A percentile compares a stretch with the other conserved stretches of the same genome.
Conservation (phyloP, 495 filamentous ascomycete species). For the Cryomyces minteri region DNA sequence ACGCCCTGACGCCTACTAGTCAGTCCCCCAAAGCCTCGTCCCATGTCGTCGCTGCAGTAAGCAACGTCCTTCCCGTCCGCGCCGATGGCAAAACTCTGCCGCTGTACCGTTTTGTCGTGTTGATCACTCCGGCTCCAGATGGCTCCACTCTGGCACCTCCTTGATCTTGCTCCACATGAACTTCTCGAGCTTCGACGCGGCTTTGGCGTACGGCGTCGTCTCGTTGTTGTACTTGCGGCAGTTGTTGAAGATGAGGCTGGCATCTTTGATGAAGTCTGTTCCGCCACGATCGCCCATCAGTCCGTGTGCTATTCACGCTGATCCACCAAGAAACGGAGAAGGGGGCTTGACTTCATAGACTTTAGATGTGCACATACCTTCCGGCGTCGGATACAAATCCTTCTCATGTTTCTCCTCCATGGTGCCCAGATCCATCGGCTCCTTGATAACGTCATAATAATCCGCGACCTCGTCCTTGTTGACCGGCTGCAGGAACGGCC, state of each 20-base stretch:
- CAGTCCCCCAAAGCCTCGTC: no score
- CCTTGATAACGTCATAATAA: slow-evolving; percentile 96
- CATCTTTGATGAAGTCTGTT: slow-evolving; percentile 89
- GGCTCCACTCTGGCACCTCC: slow-evolving; percentile 77
- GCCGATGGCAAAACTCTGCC: no score
- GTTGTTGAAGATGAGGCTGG: slow-evolving; percentile 83
- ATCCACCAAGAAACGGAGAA: no score
- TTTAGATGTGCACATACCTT: slow-evolving; percentile 15
- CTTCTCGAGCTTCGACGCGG: slow-evolving; percentile 87
- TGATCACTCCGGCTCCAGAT: slow-evolving; percentile 7
- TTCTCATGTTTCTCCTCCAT: slow-evolving; percentile 95
- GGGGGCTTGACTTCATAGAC: no score
- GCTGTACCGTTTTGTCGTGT: no score
- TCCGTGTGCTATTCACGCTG: no score
- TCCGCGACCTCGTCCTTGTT: slow-evolving; percentile 90
- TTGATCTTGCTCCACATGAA: slow-evolving; percentile 91
- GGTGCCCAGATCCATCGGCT: slow-evolving; percentile 90
- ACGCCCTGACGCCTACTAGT: no score
- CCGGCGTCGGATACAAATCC: slow-evolving; percentile 75
- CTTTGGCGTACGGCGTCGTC: slow-evolving; percentile 86
- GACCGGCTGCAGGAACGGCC: slow-evolving; percentile 90
- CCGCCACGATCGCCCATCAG: no score
- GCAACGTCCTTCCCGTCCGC: no score
- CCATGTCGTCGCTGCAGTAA: no score
- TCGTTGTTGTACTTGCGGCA: slow-evolving; percentile 94